Evolutionary conservation across 345 rosid species (phyloP).

Genomic region (Triadica sebifera): DNA sequence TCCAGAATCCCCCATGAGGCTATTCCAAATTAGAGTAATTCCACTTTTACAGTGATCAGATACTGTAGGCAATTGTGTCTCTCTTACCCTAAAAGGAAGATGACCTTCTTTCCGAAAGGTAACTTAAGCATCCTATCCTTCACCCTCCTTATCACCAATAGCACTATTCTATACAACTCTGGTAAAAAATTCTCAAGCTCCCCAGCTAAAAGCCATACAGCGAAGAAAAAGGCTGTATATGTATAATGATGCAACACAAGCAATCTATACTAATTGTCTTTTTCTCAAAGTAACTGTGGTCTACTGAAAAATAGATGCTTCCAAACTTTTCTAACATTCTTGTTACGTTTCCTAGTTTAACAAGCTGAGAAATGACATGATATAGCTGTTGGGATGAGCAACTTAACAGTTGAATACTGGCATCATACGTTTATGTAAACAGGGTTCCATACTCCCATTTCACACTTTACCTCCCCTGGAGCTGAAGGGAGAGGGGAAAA

Average conservation of each 20-base stretch:
- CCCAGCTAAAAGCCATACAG: too few relatives aligned
- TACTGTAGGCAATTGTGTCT: neutral
- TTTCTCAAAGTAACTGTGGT: neutral
- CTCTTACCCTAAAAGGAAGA: neutral
- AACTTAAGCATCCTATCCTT: neutral
- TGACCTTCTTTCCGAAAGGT: neutral
- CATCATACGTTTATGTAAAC: neutral
- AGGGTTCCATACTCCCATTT: neutral
- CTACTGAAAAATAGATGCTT: neutral
- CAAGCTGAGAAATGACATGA: neutral
- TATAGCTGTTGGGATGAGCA: neutral
- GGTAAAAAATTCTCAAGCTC: too few relatives aligned
- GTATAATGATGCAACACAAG: neutral
- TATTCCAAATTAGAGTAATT: neutral
- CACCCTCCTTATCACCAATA: neutral
- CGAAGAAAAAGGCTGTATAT: neutral
- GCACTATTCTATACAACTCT: neutral
- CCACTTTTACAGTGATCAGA: neutral
- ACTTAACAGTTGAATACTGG: neutral
- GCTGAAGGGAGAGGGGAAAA: neutral
- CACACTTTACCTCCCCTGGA: neutral
- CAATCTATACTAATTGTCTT: neutral
- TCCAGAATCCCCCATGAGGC: neutral
- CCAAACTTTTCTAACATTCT: neutral
- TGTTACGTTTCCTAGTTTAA: neutral